Conservation (phyloP, 2,329 filamentous ascomycete species). For the Exutisphaerella laricina region DNA sequence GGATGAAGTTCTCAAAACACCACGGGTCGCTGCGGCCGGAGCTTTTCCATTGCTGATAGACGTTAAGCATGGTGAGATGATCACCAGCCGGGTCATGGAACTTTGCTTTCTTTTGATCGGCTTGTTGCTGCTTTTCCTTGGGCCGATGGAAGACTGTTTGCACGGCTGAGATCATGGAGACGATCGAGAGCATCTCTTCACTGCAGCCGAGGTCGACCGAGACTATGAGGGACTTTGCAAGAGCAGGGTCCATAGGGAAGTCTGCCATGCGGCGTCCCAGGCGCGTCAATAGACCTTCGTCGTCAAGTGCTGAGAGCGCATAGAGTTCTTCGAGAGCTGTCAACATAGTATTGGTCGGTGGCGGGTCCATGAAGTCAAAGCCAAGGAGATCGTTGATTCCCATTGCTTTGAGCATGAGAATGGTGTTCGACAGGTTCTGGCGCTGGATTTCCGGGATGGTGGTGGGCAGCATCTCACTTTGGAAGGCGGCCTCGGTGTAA, state of each 20-base stretch:
- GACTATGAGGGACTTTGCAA: conserved; percentile 85
- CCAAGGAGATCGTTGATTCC: conserved; percentile 96
- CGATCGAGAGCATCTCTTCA: conserved; percentile 89
- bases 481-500: conserved; percentile 92
- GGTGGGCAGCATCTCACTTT: conserved; percentile 94
- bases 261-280: conserved; percentile 96
- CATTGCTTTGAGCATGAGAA: conserved; percentile 98
- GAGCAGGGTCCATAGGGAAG: conserved; percentile 92
- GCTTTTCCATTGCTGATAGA: conserved; percentile 95
- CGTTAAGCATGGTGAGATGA: conserved; percentile 89
- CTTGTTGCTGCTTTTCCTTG: conserved; percentile 93
- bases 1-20: conserved; percentile 98
- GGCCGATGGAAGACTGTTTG: conserved; percentile 88
- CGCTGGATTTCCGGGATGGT: conserved; percentile 95
- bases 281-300: conserved; percentile 88
- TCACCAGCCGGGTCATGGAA: conserved; percentile 95
- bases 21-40: conserved; percentile 76
- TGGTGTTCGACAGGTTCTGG: conserved; percentile 86
- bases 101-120: conserved; percentile 95
- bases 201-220: conserved; percentile 84
- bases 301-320: conserved; percentile 82
- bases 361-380: conserved; percentile 99
- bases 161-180: conserved; percentile 81
- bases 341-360: conserved; percentile 95
- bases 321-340: conserved; percentile 94